A percentile compares a stretch with the other conserved stretches of the same genome.
phyloP scores from a whole-genome alignment of 2,329 filamentous ascomycete species.

The Epichloe amarillans region DNA sequence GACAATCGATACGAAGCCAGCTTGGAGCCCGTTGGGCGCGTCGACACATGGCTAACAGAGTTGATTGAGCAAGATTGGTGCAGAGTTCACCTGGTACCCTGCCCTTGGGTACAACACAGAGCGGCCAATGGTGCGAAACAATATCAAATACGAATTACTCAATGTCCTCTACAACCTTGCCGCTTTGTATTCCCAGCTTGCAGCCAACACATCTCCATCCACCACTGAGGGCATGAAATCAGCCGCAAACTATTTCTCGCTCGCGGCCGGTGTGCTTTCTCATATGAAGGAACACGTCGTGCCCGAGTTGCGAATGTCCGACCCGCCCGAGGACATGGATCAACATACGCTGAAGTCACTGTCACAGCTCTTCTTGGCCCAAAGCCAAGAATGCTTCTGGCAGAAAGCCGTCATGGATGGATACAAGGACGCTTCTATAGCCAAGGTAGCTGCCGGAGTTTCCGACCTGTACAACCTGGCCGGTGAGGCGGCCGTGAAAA shows the following conservation, averaged over 20 bases:
- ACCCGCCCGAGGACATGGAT: conserved; percentile 94
- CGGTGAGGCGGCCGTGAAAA: conserved; percentile 75
- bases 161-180: conserved; percentile 91
- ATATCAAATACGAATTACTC: conserved; percentile 70
- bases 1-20: not conserved
- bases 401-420: conserved; percentile 90
- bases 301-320: conserved; percentile 66
- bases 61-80: conserved; percentile 52
- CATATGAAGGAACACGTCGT: conserved; percentile 67
- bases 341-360: conserved; percentile 72
- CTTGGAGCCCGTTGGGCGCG: conserved; percentile 4
- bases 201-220: conserved; percentile 62
- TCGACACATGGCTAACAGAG: not conserved
- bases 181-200: conserved; percentile 85
- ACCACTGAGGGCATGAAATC: conserved; percentile 73
- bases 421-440: conserved; percentile 83
- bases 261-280: conserved; percentile 69
- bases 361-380: conserved; percentile 71
- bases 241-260: conserved; percentile 81
- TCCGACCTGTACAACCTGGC: conserved; percentile 82
- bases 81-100: conserved; percentile 94
- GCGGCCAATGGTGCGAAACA: conserved; percentile 52
- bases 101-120: conserved; percentile 81
- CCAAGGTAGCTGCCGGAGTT: conserved; percentile 77
- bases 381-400: conserved; percentile 97